Conservation (phyloP, 192 early-diverging fungal genomes). For the Coemansia sp. region DNA sequence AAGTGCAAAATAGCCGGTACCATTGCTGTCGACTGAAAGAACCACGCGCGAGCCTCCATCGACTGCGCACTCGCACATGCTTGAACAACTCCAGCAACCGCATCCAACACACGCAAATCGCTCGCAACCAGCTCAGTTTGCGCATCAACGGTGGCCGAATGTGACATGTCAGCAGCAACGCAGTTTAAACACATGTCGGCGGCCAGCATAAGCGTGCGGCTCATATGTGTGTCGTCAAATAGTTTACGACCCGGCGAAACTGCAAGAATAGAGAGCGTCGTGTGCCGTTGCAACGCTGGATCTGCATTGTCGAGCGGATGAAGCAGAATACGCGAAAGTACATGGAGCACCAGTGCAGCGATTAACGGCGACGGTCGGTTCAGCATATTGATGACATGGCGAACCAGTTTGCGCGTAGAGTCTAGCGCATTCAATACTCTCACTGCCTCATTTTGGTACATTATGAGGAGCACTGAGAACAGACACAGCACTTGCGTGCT, state of each 20-base stretch:
- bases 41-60: background rate
- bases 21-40: slow-evolving; percentile 18
- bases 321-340: slow-evolving; percentile 33
- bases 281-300: background rate
- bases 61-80: slow-evolving; percentile 8
- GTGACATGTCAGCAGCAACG: slow-evolving; percentile 4
- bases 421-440: background rate
- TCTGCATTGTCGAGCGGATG: background rate
- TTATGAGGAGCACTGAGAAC: slow-evolving; percentile 28
- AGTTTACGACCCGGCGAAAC: slow-evolving; percentile 33
- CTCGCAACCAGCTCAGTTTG: background rate
- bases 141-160: background rate
- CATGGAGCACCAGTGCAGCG: slow-evolving; percentile 34
- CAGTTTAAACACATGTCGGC: slow-evolving; percentile 47
- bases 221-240: slow-evolving; percentile 37
- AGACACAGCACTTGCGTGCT: slow-evolving; percentile 14
- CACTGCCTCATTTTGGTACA: slow-evolving; percentile 4
- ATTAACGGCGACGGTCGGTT: slow-evolving; percentile 25
- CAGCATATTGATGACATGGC: slow-evolving; percentile 39
- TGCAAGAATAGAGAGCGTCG: slow-evolving; percentile 18
- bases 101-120: slow-evolving; percentile 28
- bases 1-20: slow-evolving; percentile 25
- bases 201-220: slow-evolving; percentile 27
- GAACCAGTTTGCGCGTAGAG: slow-evolving; percentile 16
- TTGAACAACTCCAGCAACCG: slow-evolving; percentile 15